These are phyloP conservation scores for Coemansia aciculifera DNA, from an alignment of 192 early-diverging fungal genomes.

Conservation along the genomic window DNA sequence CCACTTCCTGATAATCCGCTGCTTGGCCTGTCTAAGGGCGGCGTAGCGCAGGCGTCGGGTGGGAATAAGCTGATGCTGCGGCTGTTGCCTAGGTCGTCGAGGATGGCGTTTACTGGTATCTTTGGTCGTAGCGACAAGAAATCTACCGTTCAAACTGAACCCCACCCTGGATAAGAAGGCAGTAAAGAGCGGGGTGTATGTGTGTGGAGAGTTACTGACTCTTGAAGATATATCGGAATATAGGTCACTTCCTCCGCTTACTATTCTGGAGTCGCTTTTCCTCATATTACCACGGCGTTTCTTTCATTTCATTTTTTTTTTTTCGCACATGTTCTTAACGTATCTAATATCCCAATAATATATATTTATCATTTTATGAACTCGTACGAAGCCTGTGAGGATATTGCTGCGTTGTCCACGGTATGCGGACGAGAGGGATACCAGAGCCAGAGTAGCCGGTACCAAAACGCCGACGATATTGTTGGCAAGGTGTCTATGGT, in stretches of 20 bases:
- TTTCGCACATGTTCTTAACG: neutral
- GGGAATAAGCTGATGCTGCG: slow-evolving; percentile 19
- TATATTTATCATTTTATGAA: neutral
- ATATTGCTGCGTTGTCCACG: slow-evolving; percentile 3
- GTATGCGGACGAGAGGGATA: slow-evolving; percentile 14
- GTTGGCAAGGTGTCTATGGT: slow-evolving; percentile 4
- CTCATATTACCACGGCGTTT: neutral
- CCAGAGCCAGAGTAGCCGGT: neutral
- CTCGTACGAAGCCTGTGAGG: neutral
- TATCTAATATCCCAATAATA: slow-evolving; percentile 8
- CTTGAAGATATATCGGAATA: slow-evolving; percentile 1
- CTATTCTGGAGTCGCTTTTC: neutral
- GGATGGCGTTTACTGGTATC: slow-evolving; percentile 33
- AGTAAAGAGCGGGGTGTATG: neutral
- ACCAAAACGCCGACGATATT: slow-evolving; percentile 23
- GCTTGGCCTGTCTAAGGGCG: neutral
- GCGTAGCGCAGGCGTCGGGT: slow-evolving; percentile 4
- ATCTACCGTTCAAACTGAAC: slow-evolving; percentile 6
- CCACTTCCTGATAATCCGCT: slow-evolving; percentile 6
- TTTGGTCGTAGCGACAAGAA: slow-evolving; percentile 42
- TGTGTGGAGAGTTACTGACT: slow-evolving; percentile 10
- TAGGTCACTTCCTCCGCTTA: neutral
- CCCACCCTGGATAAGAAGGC: neutral
- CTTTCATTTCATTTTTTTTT: neutral
- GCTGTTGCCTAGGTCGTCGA: slow-evolving; percentile 38